Evolutionary conservation across 352 stramenopile species (phyloP).

Genomic region (Globisporangium echinulatum): DNA sequence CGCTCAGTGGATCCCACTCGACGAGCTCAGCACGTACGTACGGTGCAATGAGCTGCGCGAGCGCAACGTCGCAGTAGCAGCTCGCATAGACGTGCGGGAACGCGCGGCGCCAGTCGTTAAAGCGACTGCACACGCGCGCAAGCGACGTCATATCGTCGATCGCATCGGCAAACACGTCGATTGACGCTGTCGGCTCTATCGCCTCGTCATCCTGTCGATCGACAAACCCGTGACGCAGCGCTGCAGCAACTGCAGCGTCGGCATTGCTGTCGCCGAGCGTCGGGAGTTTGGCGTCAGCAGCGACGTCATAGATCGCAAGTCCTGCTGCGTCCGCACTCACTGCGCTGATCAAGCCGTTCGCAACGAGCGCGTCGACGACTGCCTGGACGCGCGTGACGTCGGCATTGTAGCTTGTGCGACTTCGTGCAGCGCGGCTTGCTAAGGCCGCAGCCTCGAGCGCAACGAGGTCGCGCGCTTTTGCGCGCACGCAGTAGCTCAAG

Average conservation of each 20-base stretch:
- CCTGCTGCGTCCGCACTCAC: background rate
- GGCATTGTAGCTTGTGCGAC: constrained; percentile 7
- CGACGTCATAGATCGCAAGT: no score
- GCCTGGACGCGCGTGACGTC: background rate
- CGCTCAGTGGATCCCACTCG: constrained; percentile 52
- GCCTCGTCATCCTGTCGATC: constrained; percentile 2
- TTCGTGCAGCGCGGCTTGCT: constrained; percentile 10
- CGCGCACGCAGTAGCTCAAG: constrained; percentile 66
- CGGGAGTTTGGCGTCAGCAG: no score
- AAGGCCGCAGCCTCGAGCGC: constrained; percentile 32
- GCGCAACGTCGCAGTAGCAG: constrained; percentile 50
- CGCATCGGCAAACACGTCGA: constrained; percentile 50
- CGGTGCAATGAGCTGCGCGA: constrained; percentile 51
- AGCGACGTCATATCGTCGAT: constrained; percentile 70
- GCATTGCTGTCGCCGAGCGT: background rate
- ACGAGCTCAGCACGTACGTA: constrained; percentile 64
- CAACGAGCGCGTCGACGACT: background rate
- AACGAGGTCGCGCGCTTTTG: constrained; percentile 50
- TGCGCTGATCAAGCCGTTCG: background rate
- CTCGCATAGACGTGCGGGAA: constrained; percentile 68
- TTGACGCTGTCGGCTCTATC: background rate
- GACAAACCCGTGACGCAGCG: constrained; percentile 21
- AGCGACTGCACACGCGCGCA: constrained; percentile 44
- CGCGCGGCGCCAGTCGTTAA: constrained; percentile 65
- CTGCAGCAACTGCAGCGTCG: background rate